A percentile compares a stretch with the other conserved stretches of the same genome.
These are phyloP conservation scores for Pythium graminicola DNA, from an alignment of 352 stramenopile genomes.

Conservation along the genomic window DNA sequence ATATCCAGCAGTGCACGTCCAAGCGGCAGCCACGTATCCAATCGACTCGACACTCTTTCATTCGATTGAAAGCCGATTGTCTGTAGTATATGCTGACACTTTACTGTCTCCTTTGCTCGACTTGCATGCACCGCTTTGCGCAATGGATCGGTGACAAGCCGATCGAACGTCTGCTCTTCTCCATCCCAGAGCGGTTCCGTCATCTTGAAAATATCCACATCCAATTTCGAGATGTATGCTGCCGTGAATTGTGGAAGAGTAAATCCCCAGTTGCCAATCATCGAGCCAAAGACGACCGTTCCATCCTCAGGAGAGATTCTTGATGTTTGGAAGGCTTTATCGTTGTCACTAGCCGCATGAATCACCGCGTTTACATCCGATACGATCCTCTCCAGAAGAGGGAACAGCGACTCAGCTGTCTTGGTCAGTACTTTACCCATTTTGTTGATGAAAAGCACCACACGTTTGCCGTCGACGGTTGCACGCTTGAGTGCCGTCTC, in stretches of 20 bases:
- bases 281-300: slow-evolving; percentile 4
- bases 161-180: neutral
- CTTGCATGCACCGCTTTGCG: neutral
- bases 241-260: neutral
- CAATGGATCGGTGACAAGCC: neutral
- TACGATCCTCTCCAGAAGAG: neutral
- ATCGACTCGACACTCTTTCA: neutral
- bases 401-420: neutral
- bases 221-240: neutral
- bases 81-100: neutral
- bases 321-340: neutral
- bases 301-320: neutral
- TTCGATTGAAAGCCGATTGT: neutral
- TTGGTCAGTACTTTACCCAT: neutral
- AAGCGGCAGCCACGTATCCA: neutral
- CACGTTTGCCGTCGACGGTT: neutral
- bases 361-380: slow-evolving; percentile 2
- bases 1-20: neutral
- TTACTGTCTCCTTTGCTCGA: neutral
- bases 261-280: neutral
- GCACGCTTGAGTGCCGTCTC: neutral
- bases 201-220: neutral
- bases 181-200: neutral
- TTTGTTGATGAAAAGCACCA: neutral
- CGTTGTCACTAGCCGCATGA: neutral